Conservation (phyloP, 73 alveolate genomes). For the Paramecium biaurelia region DNA sequence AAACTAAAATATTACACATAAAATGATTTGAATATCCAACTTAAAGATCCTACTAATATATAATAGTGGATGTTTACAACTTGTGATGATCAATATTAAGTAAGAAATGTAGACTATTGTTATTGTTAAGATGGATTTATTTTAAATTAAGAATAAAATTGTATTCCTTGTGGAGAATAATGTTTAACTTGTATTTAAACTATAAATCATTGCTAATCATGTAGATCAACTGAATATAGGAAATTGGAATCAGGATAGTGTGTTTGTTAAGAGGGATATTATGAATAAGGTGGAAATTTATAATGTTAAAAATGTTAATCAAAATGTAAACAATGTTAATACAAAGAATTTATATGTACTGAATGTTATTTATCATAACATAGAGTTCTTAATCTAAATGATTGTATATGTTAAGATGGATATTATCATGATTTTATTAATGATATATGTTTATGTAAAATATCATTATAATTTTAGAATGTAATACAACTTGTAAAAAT, state of each 20-base stretch:
- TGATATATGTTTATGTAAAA: background rate
- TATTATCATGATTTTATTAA: background rate
- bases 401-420: background rate
- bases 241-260: background rate
- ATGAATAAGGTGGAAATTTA: background rate
- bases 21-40: background rate
- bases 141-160: background rate
- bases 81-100: background rate
- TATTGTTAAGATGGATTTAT: background rate
- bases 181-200: background rate
- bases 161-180: background rate
- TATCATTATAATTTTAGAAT: background rate
- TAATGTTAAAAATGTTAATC: background rate
- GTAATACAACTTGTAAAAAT: background rate
- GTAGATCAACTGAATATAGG: background rate
- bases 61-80: background rate
- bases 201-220: background rate
- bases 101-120: background rate
- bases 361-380: background rate
- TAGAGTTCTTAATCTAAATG: background rate
- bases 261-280: constrained; percentile 21
- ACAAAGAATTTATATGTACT: background rate
- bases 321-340: background rate
- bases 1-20: background rate
- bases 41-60: background rate